phyloP scores from a whole-genome alignment of 106 monocot genomes.

The Dendrobium catenatum region DNA sequence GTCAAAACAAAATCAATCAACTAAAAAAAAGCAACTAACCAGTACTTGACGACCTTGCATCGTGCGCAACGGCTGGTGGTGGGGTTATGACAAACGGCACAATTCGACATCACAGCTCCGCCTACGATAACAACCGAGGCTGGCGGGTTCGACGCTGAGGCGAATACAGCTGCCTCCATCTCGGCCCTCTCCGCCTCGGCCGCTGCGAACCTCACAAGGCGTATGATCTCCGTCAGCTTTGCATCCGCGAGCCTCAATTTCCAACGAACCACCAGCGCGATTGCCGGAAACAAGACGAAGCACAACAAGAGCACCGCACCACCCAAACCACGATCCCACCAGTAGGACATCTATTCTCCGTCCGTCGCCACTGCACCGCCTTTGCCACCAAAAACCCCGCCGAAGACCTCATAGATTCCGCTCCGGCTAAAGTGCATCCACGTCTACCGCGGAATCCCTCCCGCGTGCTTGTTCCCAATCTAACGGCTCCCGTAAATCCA shows the following conservation, averaged over 20 bases:
- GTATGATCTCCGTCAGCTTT: background rate
- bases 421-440: background rate
- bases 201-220: background rate
- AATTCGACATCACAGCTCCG: background rate
- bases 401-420: slow-evolving; percentile 2
- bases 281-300: background rate
- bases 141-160: background rate
- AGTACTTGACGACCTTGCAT: slow-evolving; percentile 1
- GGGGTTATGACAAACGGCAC: slow-evolving; percentile 1
- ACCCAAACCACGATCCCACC: background rate
- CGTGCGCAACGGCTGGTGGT: slow-evolving; percentile 6
- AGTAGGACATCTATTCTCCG: background rate
- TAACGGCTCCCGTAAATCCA: background rate
- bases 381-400: background rate
- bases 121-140: background rate
- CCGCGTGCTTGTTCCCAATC: background rate
- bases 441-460: background rate
- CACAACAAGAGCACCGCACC: background rate
- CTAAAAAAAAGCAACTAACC: background rate
- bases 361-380: background rate
- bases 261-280: slow-evolving; percentile 9
- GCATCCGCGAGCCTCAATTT: slow-evolving; percentile 10
- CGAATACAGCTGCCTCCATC: background rate
- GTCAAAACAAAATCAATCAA: background rate
- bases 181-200: slow-evolving; percentile 4